These are phyloP conservation scores for Artemisia annua DNA, from an alignment of 129 eudicot species.

Conservation along the genomic window DNA sequence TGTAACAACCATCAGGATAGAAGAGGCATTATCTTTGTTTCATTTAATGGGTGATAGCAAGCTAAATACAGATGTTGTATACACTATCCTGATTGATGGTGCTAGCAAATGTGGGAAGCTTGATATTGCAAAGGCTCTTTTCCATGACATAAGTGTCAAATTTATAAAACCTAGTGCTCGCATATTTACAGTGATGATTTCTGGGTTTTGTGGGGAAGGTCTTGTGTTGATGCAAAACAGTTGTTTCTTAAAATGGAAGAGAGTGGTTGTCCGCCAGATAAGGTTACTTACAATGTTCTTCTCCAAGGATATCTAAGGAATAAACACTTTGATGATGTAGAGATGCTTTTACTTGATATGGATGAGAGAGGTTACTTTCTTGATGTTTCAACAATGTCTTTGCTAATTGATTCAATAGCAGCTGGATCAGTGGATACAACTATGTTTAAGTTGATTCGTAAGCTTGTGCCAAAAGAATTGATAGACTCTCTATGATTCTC, in stretches of 20 bases:
- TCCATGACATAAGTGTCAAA: neutral
- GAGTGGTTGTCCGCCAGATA: neutral
- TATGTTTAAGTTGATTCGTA: neutral
- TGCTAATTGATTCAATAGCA: slow-evolving; percentile 1
- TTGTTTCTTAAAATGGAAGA: slow-evolving; percentile 9
- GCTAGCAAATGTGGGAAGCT: neutral
- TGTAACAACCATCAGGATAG: slow-evolving; percentile 7
- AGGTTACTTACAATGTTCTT: slow-evolving; percentile 15
- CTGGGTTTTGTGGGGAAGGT: neutral
- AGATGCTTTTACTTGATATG: slow-evolving; percentile 9
- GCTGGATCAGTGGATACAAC: neutral
- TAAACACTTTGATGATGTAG: neutral
- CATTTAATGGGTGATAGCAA: neutral
- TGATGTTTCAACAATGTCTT: neutral
- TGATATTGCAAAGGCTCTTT: slow-evolving; percentile 20
- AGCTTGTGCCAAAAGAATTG: slow-evolving; percentile 15
- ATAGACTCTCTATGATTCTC: neutral
- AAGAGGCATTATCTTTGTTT: slow-evolving; percentile 7
- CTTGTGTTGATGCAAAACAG: neutral
- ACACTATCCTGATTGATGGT: slow-evolving; percentile 20
- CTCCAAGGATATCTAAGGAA: slow-evolving; percentile 2
- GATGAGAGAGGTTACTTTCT: neutral
- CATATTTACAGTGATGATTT: slow-evolving; percentile 2
- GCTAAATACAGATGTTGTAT: neutral
- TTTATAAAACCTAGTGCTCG: neutral